These are phyloP conservation scores for Mortierella sp. DNA, from an alignment of 371 early-diverging fungal species.

Conservation along the genomic window DNA sequence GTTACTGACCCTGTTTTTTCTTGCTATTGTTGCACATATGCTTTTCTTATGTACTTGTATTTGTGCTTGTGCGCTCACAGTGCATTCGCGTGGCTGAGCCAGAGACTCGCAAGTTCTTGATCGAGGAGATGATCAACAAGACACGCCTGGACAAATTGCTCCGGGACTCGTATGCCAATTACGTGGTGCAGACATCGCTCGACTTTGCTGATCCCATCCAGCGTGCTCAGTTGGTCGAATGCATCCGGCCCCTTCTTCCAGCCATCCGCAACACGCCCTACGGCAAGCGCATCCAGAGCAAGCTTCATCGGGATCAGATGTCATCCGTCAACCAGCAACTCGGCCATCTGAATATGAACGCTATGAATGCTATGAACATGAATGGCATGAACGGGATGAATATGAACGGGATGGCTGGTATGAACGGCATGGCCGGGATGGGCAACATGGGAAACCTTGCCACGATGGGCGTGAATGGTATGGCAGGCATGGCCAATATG, in stretches of 20 bases:
- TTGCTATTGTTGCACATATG: neutral
- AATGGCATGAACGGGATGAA: conserved; percentile 21
- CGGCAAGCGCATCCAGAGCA: conserved; percentile 88
- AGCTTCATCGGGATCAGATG: conserved; percentile 73
- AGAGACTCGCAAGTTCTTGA: conserved; percentile 73
- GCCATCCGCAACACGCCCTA: conserved; percentile 88
- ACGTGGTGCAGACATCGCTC: conserved; percentile 91
- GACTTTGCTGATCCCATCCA: conserved; percentile 88
- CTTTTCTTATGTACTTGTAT: neutral
- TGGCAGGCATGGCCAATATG: conserved; percentile 18
- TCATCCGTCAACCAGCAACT: conserved; percentile 15
- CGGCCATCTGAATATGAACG: conserved; percentile 24
- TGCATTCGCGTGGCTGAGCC: conserved; percentile 87
- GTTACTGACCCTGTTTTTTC: neutral
- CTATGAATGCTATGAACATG: conserved; percentile 24
- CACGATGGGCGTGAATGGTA: conserved; percentile 18
- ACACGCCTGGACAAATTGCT: conserved; percentile 78
- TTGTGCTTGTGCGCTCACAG: conserved; percentile 15
- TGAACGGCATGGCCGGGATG: conserved; percentile 24
- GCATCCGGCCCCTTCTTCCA: conserved; percentile 81
- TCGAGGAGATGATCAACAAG: conserved; percentile 79
- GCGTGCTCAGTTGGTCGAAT: conserved; percentile 78
- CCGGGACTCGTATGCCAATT: conserved; percentile 91
- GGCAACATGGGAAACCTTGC: conserved; percentile 21
- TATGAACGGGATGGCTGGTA: conserved; percentile 26